Base-by-base conservation (phyloP, 345 rosid species). In the Capsella bursapastoris region DNA sequence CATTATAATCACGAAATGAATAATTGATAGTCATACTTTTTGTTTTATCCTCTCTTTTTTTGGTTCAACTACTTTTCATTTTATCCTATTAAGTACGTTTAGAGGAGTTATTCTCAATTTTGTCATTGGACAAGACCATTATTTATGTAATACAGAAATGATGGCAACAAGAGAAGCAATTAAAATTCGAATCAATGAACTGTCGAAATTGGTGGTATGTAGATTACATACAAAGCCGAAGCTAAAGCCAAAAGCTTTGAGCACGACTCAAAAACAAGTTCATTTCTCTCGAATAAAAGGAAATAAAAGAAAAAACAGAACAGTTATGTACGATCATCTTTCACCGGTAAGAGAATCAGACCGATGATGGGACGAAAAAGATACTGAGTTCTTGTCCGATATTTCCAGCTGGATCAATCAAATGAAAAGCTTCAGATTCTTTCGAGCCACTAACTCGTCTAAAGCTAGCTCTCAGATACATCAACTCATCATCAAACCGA, bases 371-470 rank as follows among this genome's bases (percentile, higher is more conserved):
- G 37, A 81, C 79, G 63, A 90, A 72, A 81, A 83, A 87, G 68
- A 90, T 78, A 71, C 97, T 87, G 37, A 90, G 88, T 79, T 90
- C 94, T 78, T 90, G 94, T 22, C 92, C 92, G 1, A 86, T 83
- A 62, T 79, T 82, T 13, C 89, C 89, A 16, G 87, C 84, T 0
- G 92, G 97, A 60, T 88, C 94, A 55, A 90, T 83, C 84, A 90
- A 72, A 73, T 84, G 94, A 49, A 87, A 90, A 60, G 97, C 83
- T 75, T 87, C 88, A 27, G 92, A 84, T 57, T 84, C 68, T 47
- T 41, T 50, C 1, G 89, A 83, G 6, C 88, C 82, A 58, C 73
- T 55, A 40, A 86, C 80, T 57, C 85, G 78, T 63, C 82, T 80
- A 65, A 89, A 90, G 28, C 71, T 84, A 37, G 90, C 94, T 66